Evolutionary conservation across 306 rosid genomes (phyloP), one percentile per base, ranked within the genome.

Genomic region (Medicago lupulina): DNA sequence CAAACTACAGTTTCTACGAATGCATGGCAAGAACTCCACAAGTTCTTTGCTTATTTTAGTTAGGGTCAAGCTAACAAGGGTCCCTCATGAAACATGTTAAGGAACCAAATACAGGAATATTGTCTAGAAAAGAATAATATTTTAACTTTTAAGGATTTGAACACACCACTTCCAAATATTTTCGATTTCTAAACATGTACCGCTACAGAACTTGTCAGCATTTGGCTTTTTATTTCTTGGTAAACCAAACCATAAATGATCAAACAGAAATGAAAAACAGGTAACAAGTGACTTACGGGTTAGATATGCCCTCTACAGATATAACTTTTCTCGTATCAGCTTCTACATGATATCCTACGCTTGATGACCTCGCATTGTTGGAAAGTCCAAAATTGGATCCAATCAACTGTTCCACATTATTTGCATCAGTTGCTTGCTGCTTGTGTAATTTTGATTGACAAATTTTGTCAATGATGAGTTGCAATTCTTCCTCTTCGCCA

Each of bases 201-300:
- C 5, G 13, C 59, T 17, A 53, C 25, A 53, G 59, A 10, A 53
- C 12, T 53, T 17, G 59, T 53, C 59, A 53, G 59, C 13, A 53
- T 53, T 53, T 53, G 12, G 5, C 58, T 51, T 8, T 2, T 7
- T 16, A 15, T 16, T 51, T 51, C 23, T 51, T 53, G 13, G 59
- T 53, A 53, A 16, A 17, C 25, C 59, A 53, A 53, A 53, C 59
- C 59, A 17, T 53, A 53, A 53, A 53, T 53, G 25, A 53, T 53
- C 10, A 16, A 53, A 53, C 25, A 16, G 5, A 53, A 16, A 16
- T 53, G 25, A 53, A 17, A 51, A 53, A 53, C 59, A 53, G 8
- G 25, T 17, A 21, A n/a, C 57, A 10, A 50, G 21, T 50, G 59
- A 17, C 59, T 53, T 53, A 53, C 59, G 13, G 25, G 25, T 53